Evolutionary conservation across 495 filamentous ascomycete species (phyloP).

Genomic region (Trichoderma gamsii): DNA sequence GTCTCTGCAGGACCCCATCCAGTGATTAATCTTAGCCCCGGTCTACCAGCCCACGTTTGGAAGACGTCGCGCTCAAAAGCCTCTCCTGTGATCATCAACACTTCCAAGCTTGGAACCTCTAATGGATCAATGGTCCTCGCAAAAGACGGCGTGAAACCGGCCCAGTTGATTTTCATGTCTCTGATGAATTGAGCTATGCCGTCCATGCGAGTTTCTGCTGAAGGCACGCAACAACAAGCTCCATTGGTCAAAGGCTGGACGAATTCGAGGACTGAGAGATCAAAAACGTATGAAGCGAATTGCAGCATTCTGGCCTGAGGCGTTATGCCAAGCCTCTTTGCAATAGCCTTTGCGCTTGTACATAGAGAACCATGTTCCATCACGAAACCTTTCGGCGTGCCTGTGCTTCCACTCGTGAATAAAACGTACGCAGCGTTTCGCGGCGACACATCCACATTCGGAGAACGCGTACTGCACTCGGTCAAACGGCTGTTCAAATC

Average conservation of each 20-base stretch:
- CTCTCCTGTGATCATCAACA: constrained; percentile 42
- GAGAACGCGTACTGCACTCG: neutral
- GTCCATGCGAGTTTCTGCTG: constrained; percentile 32
- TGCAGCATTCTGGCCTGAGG: constrained; percentile 49
- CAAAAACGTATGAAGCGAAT: constrained; percentile 63
- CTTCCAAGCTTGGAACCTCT: constrained; percentile 33
- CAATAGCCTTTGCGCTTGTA: constrained; percentile 27
- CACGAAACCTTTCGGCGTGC: constrained; percentile 40
- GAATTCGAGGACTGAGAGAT: constrained; percentile 59
- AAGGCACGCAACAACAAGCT: constrained; percentile 47
- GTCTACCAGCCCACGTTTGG: constrained; percentile 18
- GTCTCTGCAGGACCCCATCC: constrained; percentile 31
- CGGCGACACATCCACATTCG: constrained; percentile 42
- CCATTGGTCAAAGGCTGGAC: constrained; percentile 57
- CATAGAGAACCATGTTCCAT: constrained; percentile 36
- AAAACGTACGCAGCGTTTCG: constrained; percentile 44
- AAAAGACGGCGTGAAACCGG: constrained; percentile 41
- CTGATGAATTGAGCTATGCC: constrained; percentile 35
- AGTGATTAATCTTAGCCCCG: constrained; percentile 30
- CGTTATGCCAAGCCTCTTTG: constrained; percentile 37
- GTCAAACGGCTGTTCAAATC: neutral
- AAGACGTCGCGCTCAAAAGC: constrained; percentile 19
- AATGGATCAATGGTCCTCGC: constrained; percentile 38
- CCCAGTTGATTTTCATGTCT: constrained; percentile 44
- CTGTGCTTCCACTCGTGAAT: constrained; percentile 52